Conservation (phyloP, 108 stramenopile species). For the Fragilariopsis cylindrus region DNA sequence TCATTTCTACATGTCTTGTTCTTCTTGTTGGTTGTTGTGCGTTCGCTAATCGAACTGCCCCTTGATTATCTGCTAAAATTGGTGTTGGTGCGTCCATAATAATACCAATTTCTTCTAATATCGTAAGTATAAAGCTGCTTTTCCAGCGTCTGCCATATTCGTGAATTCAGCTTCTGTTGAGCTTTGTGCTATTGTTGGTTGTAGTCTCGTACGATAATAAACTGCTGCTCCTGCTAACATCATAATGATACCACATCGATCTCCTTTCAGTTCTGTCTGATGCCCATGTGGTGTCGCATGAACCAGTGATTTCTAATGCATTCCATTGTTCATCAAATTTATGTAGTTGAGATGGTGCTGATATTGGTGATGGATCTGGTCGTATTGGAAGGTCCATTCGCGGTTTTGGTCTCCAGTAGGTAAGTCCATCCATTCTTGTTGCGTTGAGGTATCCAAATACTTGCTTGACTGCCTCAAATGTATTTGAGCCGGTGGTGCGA, state of each 20-base stretch:
- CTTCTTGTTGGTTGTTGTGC: conserved; percentile 26
- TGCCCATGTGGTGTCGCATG: conserved; percentile 41
- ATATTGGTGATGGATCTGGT: neutral
- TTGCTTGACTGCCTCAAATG: neutral
- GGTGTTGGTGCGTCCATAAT: conserved; percentile 12
- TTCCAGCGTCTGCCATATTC: conserved; percentile 29
- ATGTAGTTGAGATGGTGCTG: neutral
- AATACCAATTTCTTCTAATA: conserved; percentile 15
- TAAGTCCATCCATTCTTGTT: neutral
- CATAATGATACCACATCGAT: conserved; percentile 27
- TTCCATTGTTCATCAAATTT: no score
- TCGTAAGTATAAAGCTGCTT: conserved; percentile 27
- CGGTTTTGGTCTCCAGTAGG: neutral
- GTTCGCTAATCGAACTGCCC: conserved; percentile 31
- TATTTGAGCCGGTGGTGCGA: neutral
- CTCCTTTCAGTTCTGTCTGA: conserved; percentile 25
- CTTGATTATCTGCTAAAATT: conserved; percentile 38
- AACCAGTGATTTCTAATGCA: neutral
- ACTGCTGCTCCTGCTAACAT: conserved; percentile 35
- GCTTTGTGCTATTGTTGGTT: conserved; percentile 23
- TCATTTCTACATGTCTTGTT: no score
- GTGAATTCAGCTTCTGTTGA: conserved; percentile 37
- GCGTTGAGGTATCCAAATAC: neutral
- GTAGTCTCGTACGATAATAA: conserved; percentile 25
- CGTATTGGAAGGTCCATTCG: neutral